Conservation (phyloP, 106 monocot species). For the Cymbidium sinense region DNA sequence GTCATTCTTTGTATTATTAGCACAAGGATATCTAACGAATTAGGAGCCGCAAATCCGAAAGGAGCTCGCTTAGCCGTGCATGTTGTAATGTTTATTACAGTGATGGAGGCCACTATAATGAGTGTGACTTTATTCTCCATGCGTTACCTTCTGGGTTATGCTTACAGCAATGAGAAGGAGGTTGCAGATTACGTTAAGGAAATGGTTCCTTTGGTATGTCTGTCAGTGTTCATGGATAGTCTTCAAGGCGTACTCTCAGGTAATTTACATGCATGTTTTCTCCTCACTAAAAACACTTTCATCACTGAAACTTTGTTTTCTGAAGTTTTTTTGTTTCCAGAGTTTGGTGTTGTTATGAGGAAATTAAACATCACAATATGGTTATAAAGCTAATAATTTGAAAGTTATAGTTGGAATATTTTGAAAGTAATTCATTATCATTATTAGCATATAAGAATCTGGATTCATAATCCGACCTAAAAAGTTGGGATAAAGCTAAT, state of each 20-base stretch:
- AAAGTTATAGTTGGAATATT: too few relatives aligned
- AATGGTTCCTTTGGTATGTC: constrained; percentile 42
- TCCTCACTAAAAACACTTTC: background rate
- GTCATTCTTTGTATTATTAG: constrained; percentile 7
- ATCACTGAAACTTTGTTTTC: background rate
- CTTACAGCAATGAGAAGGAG: constrained; percentile 46
- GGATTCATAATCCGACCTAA: too few relatives aligned
- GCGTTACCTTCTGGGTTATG: constrained; percentile 31
- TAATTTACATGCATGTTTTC: constrained; percentile 5
- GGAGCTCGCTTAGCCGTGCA: constrained; percentile 26
- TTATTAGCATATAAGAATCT: too few relatives aligned
- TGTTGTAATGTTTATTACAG: constrained; percentile 25
- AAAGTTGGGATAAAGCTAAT: background rate
- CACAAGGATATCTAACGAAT: constrained; percentile 43
- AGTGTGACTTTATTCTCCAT: constrained; percentile 23
- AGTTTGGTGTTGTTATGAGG: background rate
- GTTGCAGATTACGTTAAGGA: constrained; percentile 33
- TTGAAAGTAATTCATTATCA: too few relatives aligned
- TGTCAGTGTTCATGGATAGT: constrained; percentile 42
- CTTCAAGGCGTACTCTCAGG: constrained; percentile 56
- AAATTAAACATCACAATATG: background rate
- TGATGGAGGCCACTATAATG: constrained; percentile 18
- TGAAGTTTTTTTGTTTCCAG: background rate
- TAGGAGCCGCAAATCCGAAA: constrained; percentile 50
- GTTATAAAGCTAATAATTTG: too few relatives aligned